A percentile compares a stretch with the other conserved stretches of the same genome.
These are phyloP conservation scores for Urtica urens DNA, from an alignment of 306 rosid species.

Conservation along the genomic window DNA sequence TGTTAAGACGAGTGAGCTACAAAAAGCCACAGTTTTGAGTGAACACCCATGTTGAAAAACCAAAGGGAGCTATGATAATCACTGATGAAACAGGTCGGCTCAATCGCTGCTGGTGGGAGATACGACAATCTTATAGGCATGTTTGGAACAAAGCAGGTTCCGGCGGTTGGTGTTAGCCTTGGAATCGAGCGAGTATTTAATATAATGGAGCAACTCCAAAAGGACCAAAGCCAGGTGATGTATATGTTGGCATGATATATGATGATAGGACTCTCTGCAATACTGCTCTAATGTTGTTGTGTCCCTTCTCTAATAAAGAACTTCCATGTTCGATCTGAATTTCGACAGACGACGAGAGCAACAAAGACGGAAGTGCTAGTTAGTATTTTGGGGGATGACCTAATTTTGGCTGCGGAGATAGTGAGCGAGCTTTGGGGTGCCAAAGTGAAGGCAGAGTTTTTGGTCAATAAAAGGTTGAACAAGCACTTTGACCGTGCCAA, in stretches of 20 bases:
- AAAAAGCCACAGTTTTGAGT: too few species aligned
- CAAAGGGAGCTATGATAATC: too few species aligned
- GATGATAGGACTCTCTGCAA: too few species aligned
- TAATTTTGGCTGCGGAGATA: conserved; percentile 52
- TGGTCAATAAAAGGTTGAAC: conserved; percentile 41
- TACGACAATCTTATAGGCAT: conserved; percentile 86
- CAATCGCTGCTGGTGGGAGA: conserved; percentile 92
- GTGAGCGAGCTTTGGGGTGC: conserved; percentile 68
- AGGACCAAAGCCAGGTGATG: conserved; percentile 63
- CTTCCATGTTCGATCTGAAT: background rate
- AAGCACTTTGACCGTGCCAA: conserved; percentile 70
- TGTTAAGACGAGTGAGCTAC: too few species aligned
- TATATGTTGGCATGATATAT: too few species aligned
- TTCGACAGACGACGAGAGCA: conserved; percentile 55
- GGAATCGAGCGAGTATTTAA: conserved; percentile 92
- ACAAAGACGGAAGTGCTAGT: conserved; percentile 76
- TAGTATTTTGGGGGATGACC: conserved; percentile 64
- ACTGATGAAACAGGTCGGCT: conserved; percentile 92
- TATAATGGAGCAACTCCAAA: conserved; percentile 71
- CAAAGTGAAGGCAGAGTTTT: conserved; percentile 45
- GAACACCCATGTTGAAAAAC: too few species aligned
- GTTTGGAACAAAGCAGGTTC: conserved; percentile 83
- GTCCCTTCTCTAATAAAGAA: background rate
- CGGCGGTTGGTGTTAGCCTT: conserved; percentile 93
- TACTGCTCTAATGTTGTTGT: background rate